Base-by-base conservation (phyloP, 139 green algal species). In the Ostreobium quekettii region DNA sequence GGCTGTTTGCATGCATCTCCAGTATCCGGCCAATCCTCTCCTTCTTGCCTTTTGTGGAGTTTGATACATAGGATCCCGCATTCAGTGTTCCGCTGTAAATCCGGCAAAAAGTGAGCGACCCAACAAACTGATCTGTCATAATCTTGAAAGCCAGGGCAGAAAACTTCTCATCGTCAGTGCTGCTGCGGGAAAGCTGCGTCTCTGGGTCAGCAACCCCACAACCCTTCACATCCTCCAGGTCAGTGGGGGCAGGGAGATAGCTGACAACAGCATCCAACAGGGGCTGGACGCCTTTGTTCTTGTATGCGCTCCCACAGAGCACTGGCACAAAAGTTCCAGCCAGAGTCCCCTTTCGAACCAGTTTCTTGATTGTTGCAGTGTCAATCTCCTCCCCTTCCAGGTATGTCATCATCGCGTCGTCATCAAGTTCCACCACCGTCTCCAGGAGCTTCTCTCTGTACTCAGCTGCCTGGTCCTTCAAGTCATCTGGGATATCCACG, bases 201-300 rank as follows among this genome's bases (percentile, higher is more conserved):
- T 91, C 86, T 1, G 75, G 33, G 60, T 95, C 83, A 33, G 89
- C 64, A 15, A 84, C 64, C 47, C 80, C 80, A n/a, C 80, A 74
- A 66, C 75, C 78, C 66, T 80, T 46, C 53, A 85, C 67, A 32
- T 88, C 78, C 24, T 83, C 66, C 4, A 80, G 48, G 19, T 67
- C 71, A 6, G 67, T 71, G n/a, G 94, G 94, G 2, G 88, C 88
- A 66, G 94, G 94, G 70, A 99, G 87, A 83, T 95, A 99, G 61
- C 85, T 76, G 24, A 96, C 75, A 28, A 98, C 93, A 48, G 90
- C 90, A 73, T 99, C 95, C 71, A 99, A 83, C 83, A 99, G 84
- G 0, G 94, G 87, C 86, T 98, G 94, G 73, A 99, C 95, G 38
- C 95, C 95, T 88, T 99, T 99, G 90, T 99, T 99, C 88, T 99